Evolutionary conservation across 306 rosid genomes (phyloP).

Genomic region (Prinsepia uniflora): DNA sequence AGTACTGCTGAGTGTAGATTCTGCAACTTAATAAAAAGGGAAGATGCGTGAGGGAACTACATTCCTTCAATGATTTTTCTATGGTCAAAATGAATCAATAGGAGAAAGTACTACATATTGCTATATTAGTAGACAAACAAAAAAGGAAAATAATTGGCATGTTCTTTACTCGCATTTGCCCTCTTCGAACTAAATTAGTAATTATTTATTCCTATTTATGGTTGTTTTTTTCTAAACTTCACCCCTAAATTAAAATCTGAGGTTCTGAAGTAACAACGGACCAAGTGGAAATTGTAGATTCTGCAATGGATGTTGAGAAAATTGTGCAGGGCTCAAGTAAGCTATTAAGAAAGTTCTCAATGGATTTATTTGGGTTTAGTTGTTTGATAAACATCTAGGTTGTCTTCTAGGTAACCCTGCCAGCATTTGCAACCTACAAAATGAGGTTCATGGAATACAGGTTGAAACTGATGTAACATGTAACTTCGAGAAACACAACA

Average conservation of each 20-base stretch:
- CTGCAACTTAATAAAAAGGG: too few relatives aligned
- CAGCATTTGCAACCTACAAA: neutral
- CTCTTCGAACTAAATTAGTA: neutral
- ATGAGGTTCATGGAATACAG: neutral
- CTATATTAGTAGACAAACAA: too few relatives aligned
- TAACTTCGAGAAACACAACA: neutral
- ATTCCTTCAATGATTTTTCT: too few relatives aligned
- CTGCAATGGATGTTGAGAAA: neutral
- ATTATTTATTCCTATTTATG: neutral
- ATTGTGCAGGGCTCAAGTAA: neutral
- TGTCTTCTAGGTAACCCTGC: conserved; percentile 11
- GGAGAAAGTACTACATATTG: neutral
- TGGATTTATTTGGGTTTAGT: neutral
- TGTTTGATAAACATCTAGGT: neutral
- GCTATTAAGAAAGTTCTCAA: neutral
- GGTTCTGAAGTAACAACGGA: neutral
- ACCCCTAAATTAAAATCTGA: neutral
- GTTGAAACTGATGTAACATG: neutral
- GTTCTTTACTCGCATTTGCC: neutral
- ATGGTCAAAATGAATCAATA: neutral
- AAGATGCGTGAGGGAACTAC: too few relatives aligned
- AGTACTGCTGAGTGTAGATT: neutral
- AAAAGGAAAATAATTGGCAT: too few relatives aligned
- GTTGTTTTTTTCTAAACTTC: neutral
- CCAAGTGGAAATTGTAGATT: neutral